Percentiles rank a stretch among this genome's conserved stretches.
Evolutionary conservation across 306 rosid species (phyloP).

Genomic region (Erythrophleum fordii): DNA sequence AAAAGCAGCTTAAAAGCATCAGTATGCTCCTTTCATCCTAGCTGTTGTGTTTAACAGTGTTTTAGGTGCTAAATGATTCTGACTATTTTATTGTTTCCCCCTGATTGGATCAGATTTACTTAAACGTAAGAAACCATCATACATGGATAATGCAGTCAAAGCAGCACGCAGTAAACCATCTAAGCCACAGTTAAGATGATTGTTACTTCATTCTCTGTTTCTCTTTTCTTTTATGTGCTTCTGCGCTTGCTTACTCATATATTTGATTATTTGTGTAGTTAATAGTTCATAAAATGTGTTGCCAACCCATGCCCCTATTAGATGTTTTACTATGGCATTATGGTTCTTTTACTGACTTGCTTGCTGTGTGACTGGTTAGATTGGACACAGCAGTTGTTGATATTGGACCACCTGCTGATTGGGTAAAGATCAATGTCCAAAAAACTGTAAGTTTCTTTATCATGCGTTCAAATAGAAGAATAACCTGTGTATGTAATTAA

Average conservation of each 20-base stretch:
- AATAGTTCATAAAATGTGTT: constrained; percentile 23
- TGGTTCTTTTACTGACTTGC: constrained; percentile 37
- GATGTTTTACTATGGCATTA: constrained; percentile 21
- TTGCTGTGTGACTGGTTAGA: constrained; percentile 53
- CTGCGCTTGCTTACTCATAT: constrained; percentile 30
- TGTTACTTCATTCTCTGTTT: constrained; percentile 24
- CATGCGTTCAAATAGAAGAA: constrained; percentile 28
- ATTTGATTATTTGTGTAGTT: constrained; percentile 14
- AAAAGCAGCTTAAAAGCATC: constrained; percentile 88
- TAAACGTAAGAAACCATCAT: constrained; percentile 86
- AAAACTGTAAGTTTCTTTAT: constrained; percentile 73
- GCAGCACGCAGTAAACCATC: constrained; percentile 78
- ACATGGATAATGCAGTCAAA: constrained; percentile 71
- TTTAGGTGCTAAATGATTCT: constrained; percentile 29
- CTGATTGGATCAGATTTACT: constrained; percentile 63
- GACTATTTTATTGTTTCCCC: constrained; percentile 28
- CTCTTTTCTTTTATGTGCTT: constrained; percentile 10
- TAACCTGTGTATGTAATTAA: constrained; percentile 13
- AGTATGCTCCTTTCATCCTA: constrained; percentile 57
- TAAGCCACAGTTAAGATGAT: constrained; percentile 83
- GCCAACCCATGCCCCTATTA: constrained; percentile 22
- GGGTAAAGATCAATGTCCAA: constrained; percentile 97
- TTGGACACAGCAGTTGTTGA: constrained; percentile 83
- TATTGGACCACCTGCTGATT: constrained; percentile 94
- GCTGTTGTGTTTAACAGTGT: constrained; percentile 23